phyloP scores from a whole-genome alignment of 768 basidiomycete species.

The Sarcomyxa edulis region DNA sequence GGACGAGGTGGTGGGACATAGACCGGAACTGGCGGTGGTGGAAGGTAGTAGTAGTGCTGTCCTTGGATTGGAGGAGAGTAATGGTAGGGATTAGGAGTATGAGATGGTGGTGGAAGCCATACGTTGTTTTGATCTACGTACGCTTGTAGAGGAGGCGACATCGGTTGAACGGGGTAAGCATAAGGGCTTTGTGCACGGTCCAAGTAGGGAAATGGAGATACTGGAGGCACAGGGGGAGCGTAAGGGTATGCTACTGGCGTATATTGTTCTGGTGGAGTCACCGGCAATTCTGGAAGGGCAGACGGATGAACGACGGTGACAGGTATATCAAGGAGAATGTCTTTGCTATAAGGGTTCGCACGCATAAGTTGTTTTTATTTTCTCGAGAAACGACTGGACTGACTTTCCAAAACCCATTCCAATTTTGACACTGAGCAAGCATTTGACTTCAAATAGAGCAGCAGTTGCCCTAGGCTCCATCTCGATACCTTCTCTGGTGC shows the following conservation, averaged over 20 bases:
- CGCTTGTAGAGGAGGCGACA: slow-evolving; percentile 32
- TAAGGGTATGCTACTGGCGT: slow-evolving; percentile 10
- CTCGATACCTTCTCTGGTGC: slow-evolving; percentile 50
- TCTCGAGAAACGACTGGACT: no score
- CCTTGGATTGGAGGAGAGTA: slow-evolving; percentile 20
- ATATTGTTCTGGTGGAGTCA: slow-evolving; percentile 20
- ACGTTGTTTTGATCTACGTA: slow-evolving; percentile 44
- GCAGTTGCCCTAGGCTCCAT: slow-evolving; percentile 33
- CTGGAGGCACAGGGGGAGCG: slow-evolving; percentile 16
- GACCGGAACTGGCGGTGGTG: slow-evolving; percentile 17
- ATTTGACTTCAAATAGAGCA: slow-evolving; percentile 65
- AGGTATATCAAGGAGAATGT: slow-evolving; percentile 60
- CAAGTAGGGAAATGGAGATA: slow-evolving; percentile 17
- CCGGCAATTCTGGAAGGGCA: slow-evolving; percentile 40
- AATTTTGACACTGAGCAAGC: slow-evolving; percentile 56
- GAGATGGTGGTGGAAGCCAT: slow-evolving; percentile 40
- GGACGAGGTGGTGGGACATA: slow-evolving; percentile 34
- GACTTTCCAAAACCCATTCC: slow-evolving; percentile 72
- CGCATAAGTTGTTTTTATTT: no score
- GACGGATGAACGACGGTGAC: slow-evolving; percentile 59
- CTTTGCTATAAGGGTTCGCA: slow-evolving; percentile 51
- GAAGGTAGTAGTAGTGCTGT: slow-evolving; percentile 29
- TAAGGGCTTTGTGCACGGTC: slow-evolving; percentile 21
- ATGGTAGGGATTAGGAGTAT: slow-evolving; percentile 24
- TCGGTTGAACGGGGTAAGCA: slow-evolving; percentile 27